These are phyloP conservation scores for Metarhizium robertsii DNA, from an alignment of 2,329 filamentous ascomycete genomes.

Conservation along the genomic window DNA sequence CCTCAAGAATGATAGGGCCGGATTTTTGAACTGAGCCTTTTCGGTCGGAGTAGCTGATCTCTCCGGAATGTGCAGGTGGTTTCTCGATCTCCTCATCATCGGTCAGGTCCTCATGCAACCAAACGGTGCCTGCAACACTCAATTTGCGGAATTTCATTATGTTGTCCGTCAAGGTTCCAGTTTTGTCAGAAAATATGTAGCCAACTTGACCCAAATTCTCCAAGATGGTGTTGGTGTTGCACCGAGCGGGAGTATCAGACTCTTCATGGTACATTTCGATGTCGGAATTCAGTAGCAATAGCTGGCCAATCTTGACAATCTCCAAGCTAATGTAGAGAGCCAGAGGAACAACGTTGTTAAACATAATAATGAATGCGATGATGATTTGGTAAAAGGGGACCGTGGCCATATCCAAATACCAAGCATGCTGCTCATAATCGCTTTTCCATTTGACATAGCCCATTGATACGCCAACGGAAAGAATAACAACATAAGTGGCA, in stretches of 20 bases:
- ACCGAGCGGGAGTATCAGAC: slow-evolving; percentile 76
- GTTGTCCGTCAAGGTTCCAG: slow-evolving; percentile 88
- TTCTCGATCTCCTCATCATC: slow-evolving; percentile 7
- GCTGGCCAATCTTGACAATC: slow-evolving; percentile 69
- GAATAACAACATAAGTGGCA: slow-evolving; percentile 65
- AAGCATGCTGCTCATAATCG: slow-evolving; percentile 57
- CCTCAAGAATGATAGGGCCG: slow-evolving; percentile 22
- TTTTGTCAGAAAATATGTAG: slow-evolving; percentile 92
- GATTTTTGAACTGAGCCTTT: slow-evolving; percentile 19
- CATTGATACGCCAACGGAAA: slow-evolving; percentile 74
- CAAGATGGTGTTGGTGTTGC: slow-evolving; percentile 89
- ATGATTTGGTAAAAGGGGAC: slow-evolving; percentile 78
- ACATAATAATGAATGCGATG: slow-evolving; percentile 88
- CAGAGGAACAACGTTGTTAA: slow-evolving; percentile 90
- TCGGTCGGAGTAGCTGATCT: slow-evolving; percentile 4
- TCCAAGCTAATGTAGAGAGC: slow-evolving; percentile 88
- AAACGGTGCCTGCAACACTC: slow-evolving; percentile 80
- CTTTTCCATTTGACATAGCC: slow-evolving; percentile 72
- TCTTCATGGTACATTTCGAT: slow-evolving; percentile 84
- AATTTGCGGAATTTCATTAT: slow-evolving; percentile 92
- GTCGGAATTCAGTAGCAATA: slow-evolving; percentile 72
- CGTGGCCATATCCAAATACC: slow-evolving; percentile 63
- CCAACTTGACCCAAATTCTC: slow-evolving; percentile 87
- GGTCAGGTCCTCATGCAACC: slow-evolving; percentile 71
- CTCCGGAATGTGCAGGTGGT: slow-evolving; percentile 6